Conservation (phyloP, 2,329 filamentous ascomycete species). For the Bimuria novae-zelandiae region DNA sequence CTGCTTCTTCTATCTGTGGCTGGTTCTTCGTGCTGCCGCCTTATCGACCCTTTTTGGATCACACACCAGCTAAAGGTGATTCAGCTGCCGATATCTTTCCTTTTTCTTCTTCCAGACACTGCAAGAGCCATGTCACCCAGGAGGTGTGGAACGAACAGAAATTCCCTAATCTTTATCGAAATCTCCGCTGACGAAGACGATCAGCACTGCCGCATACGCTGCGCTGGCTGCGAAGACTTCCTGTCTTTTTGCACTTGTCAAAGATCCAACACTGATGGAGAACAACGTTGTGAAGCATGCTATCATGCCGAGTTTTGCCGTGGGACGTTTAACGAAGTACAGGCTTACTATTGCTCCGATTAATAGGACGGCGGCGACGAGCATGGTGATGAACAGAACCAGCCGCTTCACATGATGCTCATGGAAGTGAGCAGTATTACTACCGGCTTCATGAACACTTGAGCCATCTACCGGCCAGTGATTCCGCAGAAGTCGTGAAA, state of each 20-base stretch:
- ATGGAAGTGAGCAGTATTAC: slow-evolving; percentile 1
- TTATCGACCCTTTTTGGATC: too few species aligned
- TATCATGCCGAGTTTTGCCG: slow-evolving; percentile 12
- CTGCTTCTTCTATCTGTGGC: too few species aligned
- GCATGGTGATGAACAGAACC: slow-evolving; percentile 3
- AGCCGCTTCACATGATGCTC: not conserved
- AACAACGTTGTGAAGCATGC: slow-evolving; percentile 19
- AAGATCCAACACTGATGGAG: slow-evolving; percentile 14
- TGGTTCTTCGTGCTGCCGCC: too few species aligned
- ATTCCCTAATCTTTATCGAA: not conserved
- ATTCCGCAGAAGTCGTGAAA: slow-evolving; percentile 7
- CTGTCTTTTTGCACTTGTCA: slow-evolving; percentile 16
- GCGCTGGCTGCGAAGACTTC: slow-evolving; percentile 19
- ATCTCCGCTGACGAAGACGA: slow-evolving; percentile 21
- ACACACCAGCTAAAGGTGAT: too few species aligned
- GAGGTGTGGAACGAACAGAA: too few species aligned
- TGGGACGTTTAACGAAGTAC: not conserved
- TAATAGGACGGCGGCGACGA: slow-evolving; percentile 16
- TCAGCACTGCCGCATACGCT: slow-evolving; percentile 20
- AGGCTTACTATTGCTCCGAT: slow-evolving; percentile 21
- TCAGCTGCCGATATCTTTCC: too few species aligned
- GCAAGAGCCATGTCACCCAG: too few species aligned
- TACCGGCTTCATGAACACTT: not conserved
- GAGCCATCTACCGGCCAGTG: not conserved
- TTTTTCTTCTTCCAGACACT: too few species aligned